Percentiles rank a stretch among this genome's conserved stretches.
Conservation (phyloP, 345 rosid genomes). For the Hirschfeldia incana region DNA sequence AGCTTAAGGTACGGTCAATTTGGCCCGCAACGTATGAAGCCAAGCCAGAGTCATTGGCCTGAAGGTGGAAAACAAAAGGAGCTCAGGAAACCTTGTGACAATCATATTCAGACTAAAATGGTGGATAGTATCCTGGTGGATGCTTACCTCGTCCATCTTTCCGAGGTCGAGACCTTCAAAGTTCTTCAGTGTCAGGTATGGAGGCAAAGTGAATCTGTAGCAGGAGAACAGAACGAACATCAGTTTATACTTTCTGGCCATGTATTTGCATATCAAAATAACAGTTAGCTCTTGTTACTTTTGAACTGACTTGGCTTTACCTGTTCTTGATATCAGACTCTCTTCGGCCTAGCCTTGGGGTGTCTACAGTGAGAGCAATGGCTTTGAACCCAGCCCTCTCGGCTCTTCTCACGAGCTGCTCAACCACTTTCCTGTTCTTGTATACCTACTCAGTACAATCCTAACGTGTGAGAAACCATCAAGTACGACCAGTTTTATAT, state of each 20-base stretch:
- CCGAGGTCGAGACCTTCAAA: conserved; percentile 94
- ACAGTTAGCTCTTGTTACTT: not conserved
- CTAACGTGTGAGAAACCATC: conserved; percentile 12
- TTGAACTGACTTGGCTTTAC: conserved; percentile 33
- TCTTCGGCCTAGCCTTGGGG: conserved; percentile 90
- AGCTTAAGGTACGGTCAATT: conserved; percentile 80
- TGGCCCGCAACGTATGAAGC: conserved; percentile 93
- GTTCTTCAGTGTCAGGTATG: conserved; percentile 83
- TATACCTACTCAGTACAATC: conserved; percentile 50
- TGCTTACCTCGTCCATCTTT: conserved; percentile 70
- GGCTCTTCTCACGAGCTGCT: conserved; percentile 86
- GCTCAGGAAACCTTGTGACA: not conserved
- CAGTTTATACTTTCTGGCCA: not conserved
- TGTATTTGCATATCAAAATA: not conserved
- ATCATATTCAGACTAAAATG: conserved; percentile 9
- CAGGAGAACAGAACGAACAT: not conserved
- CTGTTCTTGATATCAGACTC: conserved; percentile 94
- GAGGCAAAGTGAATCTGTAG: conserved; percentile 75
- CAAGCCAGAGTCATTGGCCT: conserved; percentile 83
- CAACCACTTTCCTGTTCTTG: conserved; percentile 77
- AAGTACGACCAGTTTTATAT: conserved; percentile 1
- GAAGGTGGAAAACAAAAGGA: conserved; percentile 26
- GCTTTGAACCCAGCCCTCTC: conserved; percentile 95
- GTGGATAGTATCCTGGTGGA: conserved; percentile 2
- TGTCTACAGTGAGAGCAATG: conserved; percentile 90